Evolutionary conservation across 2,329 filamentous ascomycete species (phyloP).

Genomic region (Trichoderma sp.): DNA sequence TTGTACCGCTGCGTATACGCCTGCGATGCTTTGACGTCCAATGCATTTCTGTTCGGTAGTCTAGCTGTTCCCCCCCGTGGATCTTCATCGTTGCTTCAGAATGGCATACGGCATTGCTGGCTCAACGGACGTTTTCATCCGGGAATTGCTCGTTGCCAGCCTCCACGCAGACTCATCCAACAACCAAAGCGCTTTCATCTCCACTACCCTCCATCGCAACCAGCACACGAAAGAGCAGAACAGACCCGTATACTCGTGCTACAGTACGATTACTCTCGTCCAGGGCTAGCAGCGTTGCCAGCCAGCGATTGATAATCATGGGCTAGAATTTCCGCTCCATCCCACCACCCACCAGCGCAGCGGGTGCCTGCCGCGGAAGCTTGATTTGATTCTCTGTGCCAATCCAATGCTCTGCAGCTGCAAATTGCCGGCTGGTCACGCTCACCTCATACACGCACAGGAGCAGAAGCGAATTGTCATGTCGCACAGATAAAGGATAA

Average conservation of each 20-base stretch:
- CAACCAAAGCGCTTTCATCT: neutral
- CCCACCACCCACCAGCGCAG: slow-evolving; percentile 11
- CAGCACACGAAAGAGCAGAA: neutral
- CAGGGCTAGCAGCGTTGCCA: neutral
- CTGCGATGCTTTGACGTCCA: neutral
- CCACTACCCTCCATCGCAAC: neutral
- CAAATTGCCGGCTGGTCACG: neutral
- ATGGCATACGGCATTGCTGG: neutral
- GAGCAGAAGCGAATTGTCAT: neutral
- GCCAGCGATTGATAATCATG: neutral
- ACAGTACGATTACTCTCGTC: neutral
- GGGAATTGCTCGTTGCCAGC: neutral
- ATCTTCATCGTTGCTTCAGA: neutral
- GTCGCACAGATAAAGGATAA: neutral
- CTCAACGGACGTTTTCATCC: neutral
- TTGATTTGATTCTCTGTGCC: neutral
- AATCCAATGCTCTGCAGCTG: neutral
- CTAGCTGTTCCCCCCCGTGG: neutral
- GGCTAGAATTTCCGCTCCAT: neutral
- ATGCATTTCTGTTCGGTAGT: neutral
- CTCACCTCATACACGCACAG: neutral
- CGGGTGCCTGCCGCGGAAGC: slow-evolving; percentile 19
- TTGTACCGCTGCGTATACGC: slow-evolving; percentile 3
- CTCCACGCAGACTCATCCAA: neutral
- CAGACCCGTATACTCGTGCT: neutral